These are phyloP conservation scores for Solanum hybrid DNA, from an alignment of 305 asterid species.

Conservation along the genomic window DNA sequence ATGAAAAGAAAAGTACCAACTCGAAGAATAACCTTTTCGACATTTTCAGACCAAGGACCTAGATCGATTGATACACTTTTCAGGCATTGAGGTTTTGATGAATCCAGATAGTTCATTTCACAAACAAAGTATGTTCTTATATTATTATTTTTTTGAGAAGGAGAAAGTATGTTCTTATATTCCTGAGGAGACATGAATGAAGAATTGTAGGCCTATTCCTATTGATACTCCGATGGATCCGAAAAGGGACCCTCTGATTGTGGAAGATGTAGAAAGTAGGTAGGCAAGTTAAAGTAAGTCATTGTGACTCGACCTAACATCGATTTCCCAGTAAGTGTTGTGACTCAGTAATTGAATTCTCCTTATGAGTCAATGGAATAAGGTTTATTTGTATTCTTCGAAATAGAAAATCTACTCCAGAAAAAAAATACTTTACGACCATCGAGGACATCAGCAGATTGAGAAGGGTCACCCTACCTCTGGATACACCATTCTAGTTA, in stretches of 20 bases:
- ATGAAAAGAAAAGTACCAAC: neutral
- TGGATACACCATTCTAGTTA: neutral
- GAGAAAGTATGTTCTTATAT: neutral
- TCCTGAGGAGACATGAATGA: neutral
- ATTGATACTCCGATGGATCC: neutral
- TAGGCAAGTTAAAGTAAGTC: neutral
- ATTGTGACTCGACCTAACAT: neutral
- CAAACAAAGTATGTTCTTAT: neutral
- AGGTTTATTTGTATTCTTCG: neutral
- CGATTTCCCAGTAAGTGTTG: neutral
- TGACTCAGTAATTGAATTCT: neutral
- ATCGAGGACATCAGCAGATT: neutral
- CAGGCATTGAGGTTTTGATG: neutral
- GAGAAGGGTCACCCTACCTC: neutral
- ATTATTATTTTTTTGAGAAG: neutral
- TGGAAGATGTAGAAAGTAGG: neutral
- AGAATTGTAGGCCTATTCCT: neutral
- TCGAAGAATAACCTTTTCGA: neutral
- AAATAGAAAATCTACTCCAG: neutral
- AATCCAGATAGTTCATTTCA: neutral
- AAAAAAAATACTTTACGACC: neutral
- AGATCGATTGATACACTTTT: neutral
- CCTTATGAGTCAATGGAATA: neutral
- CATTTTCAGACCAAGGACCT: neutral
- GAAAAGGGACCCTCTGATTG: neutral